Base-by-base conservation (phyloP, 2,329 filamentous ascomycete genomes). In the Ceratocystis huliohia region DNA sequence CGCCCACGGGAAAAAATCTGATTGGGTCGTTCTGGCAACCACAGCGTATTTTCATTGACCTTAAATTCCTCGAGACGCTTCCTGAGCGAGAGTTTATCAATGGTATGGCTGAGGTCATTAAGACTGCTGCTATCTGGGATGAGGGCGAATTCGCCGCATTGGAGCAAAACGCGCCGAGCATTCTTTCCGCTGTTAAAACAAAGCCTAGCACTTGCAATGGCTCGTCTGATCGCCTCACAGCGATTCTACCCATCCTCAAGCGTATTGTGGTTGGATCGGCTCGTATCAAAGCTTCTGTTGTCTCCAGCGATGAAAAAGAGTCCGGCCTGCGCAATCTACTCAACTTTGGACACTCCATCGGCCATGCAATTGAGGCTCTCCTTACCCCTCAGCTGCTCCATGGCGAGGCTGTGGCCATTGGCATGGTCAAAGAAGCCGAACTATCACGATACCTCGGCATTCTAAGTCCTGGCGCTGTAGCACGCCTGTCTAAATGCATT, bases 361-460 rank as follows among this genome's bases (percentile, higher is more conserved):
- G 94, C 15, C 94, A 99, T 76, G 94, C 94, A 20, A 91, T 93
- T 72, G 94, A 99, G 77, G 94, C 94, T 33, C 91, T 99, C 59
- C 81, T 97, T 53, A 96, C 95, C 0, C 94, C 94, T 0, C 93
- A 99, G 75, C 86, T 99, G 46, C 84, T 99, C 5, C 94, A 99
- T 73, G 94, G 94, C 68, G 94, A 99, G 74, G 91, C 89, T 69
- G 93, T 99, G 10, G 91, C 94, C 25, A 96, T 99, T 71, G 94
- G 94, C 30, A 99, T 99, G 94, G 89, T 97, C 68, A 96, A 95
- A 75, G 94, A 99, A 76, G 94, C 93, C 10, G 94, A 97, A 75
- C 79, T 99, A 66, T 90, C 94, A 28, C 88, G 94, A 66, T 89
- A 92, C 75, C 81, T 99, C 1, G 94, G 94, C 50, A 82, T 96